Percentiles rank a stretch among this genome's conserved stretches.
Conservation (phyloP, 805 yeast species). For the Metschnikowia rubicola region DNA sequence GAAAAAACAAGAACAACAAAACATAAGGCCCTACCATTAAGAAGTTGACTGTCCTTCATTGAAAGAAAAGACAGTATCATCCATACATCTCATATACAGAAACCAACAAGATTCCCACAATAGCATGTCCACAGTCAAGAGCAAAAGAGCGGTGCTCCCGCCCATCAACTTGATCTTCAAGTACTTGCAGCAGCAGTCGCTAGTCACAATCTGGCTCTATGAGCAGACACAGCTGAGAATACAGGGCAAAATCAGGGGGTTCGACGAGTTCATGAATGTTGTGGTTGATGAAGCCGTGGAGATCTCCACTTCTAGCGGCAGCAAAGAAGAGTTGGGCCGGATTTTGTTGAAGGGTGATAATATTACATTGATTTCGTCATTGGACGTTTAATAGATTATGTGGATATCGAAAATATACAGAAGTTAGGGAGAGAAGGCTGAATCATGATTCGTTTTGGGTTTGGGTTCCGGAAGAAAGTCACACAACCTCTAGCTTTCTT, state of each 20-base stretch:
- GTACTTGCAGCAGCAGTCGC: constrained; percentile 74
- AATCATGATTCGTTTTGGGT: too few species aligned
- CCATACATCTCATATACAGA: too few species aligned
- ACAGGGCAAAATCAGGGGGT: constrained; percentile 84
- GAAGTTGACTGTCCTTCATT: too few species aligned
- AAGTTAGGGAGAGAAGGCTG: background rate
- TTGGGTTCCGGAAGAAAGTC: too few species aligned
- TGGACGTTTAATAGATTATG: constrained; percentile 22
- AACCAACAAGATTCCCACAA: background rate
- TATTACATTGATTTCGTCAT: constrained; percentile 63
- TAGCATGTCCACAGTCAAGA: constrained; percentile 17
- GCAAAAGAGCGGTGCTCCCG: constrained; percentile 56
- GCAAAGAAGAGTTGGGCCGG: constrained; percentile 59
- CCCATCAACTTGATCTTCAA: constrained; percentile 91
- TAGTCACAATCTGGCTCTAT: constrained; percentile 82
- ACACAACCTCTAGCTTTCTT: too few species aligned
- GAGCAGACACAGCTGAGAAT: constrained; percentile 78
- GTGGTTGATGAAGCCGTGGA: constrained; percentile 64
- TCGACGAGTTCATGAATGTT: constrained; percentile 95
- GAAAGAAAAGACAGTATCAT: too few species aligned
- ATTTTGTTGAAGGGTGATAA: constrained; percentile 91
- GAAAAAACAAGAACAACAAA: too few species aligned
- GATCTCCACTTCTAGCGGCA: constrained; percentile 48
- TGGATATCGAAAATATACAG: background rate
- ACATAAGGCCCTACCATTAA: too few species aligned